Evolutionary conservation across 2,329 filamentous ascomycete species (phyloP), one percentile per base, ranked within the genome.

Genomic region (Aspergillus sp.): DNA sequence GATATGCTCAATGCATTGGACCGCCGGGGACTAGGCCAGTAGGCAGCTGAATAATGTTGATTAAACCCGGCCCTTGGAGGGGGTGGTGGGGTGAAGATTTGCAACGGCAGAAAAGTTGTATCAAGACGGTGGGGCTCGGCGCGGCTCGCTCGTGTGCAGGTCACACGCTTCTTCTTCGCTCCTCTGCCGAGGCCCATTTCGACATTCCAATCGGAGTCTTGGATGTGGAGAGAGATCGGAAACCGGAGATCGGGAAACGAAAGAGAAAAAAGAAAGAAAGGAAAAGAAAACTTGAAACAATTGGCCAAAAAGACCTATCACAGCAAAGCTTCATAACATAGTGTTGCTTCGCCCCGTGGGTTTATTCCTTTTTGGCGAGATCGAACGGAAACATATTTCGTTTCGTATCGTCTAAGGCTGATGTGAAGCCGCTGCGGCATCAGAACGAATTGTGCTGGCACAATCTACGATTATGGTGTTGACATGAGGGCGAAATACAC

Each of bases 1-100:
- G 77, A 79, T 56, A 81, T 81, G 79, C 73, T 81, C 40, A 80
- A 78, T 63, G 75, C 75, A 33, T 64, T 79, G 50, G 77, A 79
- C 58, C 75, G 77, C 51, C 71, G 74, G 48, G 76, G 74, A 5
- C 64, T 73, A 45, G 66, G 67, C 45, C 65, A 72, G 64, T 70
- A 70, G 61, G n/a, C 27, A 47, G 7, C 15, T 20, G 9, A 30
- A 9, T 17, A 34, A 4, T 22, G 30, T 45, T 12, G 15, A 30
- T 7, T n/a, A 46, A 45, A 22, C 11, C 17, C 27, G 24, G 41
- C 12, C 13, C 17, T 37, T 4, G 13, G 30, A 53, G 15, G 41
- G 3, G 11, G 17, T 6, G 33, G 11, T 2, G n/a, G 20, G 27
- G 30, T 30, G 24, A 11, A 34, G 22, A 19, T 37, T 47, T 19